phyloP scores from a whole-genome alignment of 306 rosid species.

The Pterocarpus santalinus region DNA sequence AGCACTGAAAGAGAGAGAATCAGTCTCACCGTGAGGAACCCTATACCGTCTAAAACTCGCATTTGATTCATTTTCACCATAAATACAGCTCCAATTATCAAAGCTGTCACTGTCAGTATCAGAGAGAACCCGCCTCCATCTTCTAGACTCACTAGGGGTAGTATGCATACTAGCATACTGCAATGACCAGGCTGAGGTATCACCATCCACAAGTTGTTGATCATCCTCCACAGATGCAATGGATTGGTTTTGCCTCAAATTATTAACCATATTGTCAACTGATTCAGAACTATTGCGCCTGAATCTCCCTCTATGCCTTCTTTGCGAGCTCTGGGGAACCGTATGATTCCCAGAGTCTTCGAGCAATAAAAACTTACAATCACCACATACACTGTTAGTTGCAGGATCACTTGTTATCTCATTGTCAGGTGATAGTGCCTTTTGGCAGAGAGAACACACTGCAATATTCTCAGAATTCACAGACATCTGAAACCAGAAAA shows the following conservation, averaged over 20 bases:
- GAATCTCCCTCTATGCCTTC: conserved; percentile 66
- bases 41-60: conserved; percentile 66
- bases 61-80: conserved; percentile 81
- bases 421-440: conserved; percentile 59
- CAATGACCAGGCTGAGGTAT: conserved; percentile 52
- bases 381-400: conserved; percentile 68
- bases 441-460: conserved; percentile 73
- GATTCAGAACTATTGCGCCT: conserved; percentile 77
- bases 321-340: conserved; percentile 47
- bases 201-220: conserved; percentile 57
- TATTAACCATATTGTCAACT: conserved; percentile 57
- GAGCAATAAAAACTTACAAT: conserved; percentile 85
- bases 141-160: conserved; percentile 77
- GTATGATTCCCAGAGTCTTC: conserved; percentile 71
- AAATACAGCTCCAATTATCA: conserved; percentile 69
- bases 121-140: conserved; percentile 71
- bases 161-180: conserved; percentile 70
- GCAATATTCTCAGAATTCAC: conserved; percentile 54
- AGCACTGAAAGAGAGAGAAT: conserved; percentile 70
- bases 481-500: conserved; percentile 68
- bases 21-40: conserved; percentile 69
- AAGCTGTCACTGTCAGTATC: conserved; percentile 88
- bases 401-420: conserved; percentile 59
- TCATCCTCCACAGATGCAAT: conserved; percentile 61
- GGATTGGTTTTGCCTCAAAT: conserved; percentile 60